Conservation (phyloP, 1,284 basidiomycete genomes). For the Austroboletus olivaceoglutinosus region DNA sequence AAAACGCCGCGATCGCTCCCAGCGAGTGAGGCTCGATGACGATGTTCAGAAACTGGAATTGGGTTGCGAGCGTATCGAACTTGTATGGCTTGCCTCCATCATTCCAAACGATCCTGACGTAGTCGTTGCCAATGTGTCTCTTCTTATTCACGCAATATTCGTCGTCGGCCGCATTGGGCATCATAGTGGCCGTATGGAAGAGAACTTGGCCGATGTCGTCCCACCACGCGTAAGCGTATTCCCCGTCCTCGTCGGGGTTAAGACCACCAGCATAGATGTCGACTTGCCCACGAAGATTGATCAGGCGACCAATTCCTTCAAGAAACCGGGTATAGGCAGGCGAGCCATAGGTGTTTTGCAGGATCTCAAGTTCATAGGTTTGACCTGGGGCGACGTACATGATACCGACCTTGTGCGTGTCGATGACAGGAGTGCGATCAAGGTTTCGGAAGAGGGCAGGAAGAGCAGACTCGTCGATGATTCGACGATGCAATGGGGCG, state of each 20-base stretch:
- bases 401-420: slow-evolving; percentile 96
- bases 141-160: slow-evolving; percentile 82
- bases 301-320: slow-evolving; percentile 84
- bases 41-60: slow-evolving; percentile 98
- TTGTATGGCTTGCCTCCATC: slow-evolving; percentile 85
- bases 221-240: slow-evolving; percentile 98
- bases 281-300: slow-evolving; percentile 86
- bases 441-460: slow-evolving; percentile 65
- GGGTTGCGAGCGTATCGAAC: slow-evolving; percentile 89
- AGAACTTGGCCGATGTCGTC: slow-evolving; percentile 96
- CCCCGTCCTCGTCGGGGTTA: slow-evolving; percentile 84
- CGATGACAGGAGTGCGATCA: slow-evolving; percentile 91
- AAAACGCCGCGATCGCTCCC: slow-evolving; percentile 78
- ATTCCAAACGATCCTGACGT: slow-evolving; percentile 96
- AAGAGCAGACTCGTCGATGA: slow-evolving; percentile 57
- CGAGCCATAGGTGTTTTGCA: slow-evolving; percentile 90
- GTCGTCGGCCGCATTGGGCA: slow-evolving; percentile 80
- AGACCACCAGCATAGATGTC: slow-evolving; percentile 96
- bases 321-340: slow-evolving; percentile 94
- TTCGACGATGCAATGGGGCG: slow-evolving; percentile 42
- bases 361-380: slow-evolving; percentile 80
- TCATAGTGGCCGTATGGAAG: slow-evolving; percentile 96
- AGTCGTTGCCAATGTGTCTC: slow-evolving; percentile 92
- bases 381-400: slow-evolving; percentile 96
- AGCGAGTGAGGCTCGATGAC: slow-evolving; percentile 93